Evolutionary conservation across 2,329 filamentous ascomycete genomes (phyloP).

Genomic region (Macrophomina tecta): DNA sequence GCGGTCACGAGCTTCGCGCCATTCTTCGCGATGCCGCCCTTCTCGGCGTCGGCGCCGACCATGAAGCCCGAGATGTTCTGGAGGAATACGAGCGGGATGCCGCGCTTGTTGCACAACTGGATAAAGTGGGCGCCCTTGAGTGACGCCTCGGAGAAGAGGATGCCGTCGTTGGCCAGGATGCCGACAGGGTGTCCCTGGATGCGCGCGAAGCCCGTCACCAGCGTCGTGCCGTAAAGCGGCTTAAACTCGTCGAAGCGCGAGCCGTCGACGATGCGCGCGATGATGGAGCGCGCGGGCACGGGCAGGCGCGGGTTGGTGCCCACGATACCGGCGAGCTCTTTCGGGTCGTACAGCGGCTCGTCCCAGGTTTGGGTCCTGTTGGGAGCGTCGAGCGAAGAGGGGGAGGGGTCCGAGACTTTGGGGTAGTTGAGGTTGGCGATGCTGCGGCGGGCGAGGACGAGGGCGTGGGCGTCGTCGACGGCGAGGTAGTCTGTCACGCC

Average conservation of each 20-base stretch:
- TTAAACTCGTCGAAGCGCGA: conserved; percentile 95
- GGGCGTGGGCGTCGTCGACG: conserved; percentile 89
- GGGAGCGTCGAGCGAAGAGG: conserved; percentile 42
- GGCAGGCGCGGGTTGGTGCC: conserved; percentile 87
- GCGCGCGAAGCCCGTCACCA: conserved; percentile 86
- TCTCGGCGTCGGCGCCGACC: conserved; percentile 91
- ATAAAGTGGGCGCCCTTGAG: conserved; percentile 97
- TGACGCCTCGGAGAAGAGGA: conserved; percentile 86
- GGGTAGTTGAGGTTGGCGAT: conserved; percentile 92
- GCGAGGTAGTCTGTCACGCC: conserved; percentile 96
- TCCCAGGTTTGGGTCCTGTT: conserved; percentile 55
- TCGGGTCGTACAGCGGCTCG: conserved; percentile 79
- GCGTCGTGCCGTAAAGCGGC: conserved; percentile 82
- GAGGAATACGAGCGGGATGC: conserved; percentile 88
- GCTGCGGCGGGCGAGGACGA: conserved; percentile 82
- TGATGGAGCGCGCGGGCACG: conserved; percentile 86
- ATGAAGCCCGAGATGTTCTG: conserved; percentile 99
- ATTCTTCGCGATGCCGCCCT: conserved; percentile 95
- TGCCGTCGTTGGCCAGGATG: conserved; percentile 95
- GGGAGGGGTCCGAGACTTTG: background rate
- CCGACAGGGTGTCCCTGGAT: conserved; percentile 92
- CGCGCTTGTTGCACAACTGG: conserved; percentile 88
- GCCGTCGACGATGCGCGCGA: conserved; percentile 90
- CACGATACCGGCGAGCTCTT: conserved; percentile 86
- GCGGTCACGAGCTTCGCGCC: conserved; percentile 96